Percentiles rank a stretch among this genome's conserved stretches.
These are phyloP conservation scores for Fraxinus platypoda DNA, from an alignment of 305 asterid genomes.

Conservation along the genomic window DNA sequence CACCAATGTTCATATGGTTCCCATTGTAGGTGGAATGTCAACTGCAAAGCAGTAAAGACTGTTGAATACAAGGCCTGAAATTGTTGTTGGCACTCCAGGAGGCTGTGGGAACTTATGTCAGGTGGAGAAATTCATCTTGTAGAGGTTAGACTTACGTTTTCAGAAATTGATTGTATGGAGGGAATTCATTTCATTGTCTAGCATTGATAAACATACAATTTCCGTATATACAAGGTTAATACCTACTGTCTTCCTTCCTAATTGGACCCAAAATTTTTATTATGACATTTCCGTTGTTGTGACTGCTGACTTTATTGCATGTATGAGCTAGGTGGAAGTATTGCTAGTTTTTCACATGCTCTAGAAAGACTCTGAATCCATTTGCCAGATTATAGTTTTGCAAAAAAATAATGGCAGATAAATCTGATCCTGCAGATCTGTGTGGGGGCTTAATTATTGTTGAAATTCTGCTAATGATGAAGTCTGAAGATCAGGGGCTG, in stretches of 20 bases:
- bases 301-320: background rate
- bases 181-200: constrained; percentile 7
- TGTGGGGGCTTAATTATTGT: constrained; percentile 3
- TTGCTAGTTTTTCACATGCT: background rate
- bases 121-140: constrained; percentile 80
- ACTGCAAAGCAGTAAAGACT: constrained; percentile 89
- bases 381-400: background rate
- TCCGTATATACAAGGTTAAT: background rate
- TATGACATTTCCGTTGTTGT: background rate
- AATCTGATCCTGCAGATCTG: constrained; percentile 16
- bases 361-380: background rate
- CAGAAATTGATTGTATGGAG: background rate
- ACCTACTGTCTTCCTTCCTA: background rate
- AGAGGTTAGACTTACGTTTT: constrained; percentile 56
- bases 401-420: background rate
- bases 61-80: constrained; percentile 81
- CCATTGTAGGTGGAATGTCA: constrained; percentile 96
- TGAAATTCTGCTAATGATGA: constrained; percentile 3
- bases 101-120: constrained; percentile 96
- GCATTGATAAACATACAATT: constrained; percentile 4
- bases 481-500: background rate
- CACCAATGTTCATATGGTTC: constrained; percentile 64
- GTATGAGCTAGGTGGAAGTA: background rate
- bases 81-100: constrained; percentile 96
- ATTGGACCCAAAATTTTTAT: background rate